Conservation (phyloP, 2,329 filamentous ascomycete genomes). For the Teratosphaeria pseudoeucalypti region DNA sequence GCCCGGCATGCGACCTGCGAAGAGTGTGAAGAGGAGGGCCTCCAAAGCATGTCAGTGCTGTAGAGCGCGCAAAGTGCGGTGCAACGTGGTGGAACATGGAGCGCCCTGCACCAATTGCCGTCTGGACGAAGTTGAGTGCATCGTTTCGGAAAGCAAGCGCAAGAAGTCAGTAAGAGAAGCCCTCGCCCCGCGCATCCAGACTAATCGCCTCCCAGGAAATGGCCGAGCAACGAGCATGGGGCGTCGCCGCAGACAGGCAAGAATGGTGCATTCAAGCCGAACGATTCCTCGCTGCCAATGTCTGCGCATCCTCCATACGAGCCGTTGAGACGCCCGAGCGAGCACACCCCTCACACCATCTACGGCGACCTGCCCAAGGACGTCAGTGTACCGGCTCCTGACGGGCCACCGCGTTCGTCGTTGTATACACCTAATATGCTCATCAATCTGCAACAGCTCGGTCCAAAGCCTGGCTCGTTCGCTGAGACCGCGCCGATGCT, state of each 20-base stretch:
- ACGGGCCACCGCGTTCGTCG: constrained; percentile 9
- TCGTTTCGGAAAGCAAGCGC: constrained; percentile 61
- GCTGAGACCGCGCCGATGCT: constrained; percentile 15
- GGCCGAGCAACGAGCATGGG: constrained; percentile 18
- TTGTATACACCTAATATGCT: constrained; percentile 21
- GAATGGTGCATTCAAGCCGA: constrained; percentile 5
- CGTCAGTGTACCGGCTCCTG: constrained; percentile 1
- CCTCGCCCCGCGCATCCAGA: not conserved
- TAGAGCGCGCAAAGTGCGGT: constrained; percentile 79
- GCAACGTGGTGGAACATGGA: constrained; percentile 80
- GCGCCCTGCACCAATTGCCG: constrained; percentile 82
- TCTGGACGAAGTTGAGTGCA: constrained; percentile 67
- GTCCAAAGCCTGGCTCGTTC: constrained; percentile 15
- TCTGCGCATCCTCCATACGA: constrained; percentile 24
- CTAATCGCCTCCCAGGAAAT: constrained; percentile 20
- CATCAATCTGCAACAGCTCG: constrained; percentile 20
- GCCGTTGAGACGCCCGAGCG: constrained; percentile 15
- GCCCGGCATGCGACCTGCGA: constrained; percentile 35
- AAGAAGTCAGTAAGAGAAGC: constrained; percentile 50
- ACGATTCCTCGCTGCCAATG: constrained; percentile 14
- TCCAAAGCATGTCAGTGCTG: constrained; percentile 85
- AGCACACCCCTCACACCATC: constrained; percentile 53
- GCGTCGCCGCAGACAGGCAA: not conserved
- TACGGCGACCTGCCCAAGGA: constrained; percentile 18
- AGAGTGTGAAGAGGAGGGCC: constrained; percentile 70